Evolutionary conservation across 805 yeast genomes (phyloP).

Genomic region (Ogataea zsoltii): DNA sequence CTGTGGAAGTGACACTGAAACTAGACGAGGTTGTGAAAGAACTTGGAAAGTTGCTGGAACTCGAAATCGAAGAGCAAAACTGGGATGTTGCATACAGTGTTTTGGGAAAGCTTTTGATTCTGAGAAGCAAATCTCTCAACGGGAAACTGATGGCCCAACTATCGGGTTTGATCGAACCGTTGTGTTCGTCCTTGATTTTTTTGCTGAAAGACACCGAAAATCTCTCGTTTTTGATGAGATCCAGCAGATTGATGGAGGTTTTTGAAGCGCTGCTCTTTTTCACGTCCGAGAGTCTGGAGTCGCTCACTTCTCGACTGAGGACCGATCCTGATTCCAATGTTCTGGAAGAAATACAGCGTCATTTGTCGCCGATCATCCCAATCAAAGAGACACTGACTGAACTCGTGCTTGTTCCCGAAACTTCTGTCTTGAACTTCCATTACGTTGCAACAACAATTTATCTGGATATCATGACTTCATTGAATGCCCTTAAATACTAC

Average conservation of each 20-base stretch:
- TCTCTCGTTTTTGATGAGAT: background rate
- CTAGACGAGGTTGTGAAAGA: slow-evolving; percentile 23
- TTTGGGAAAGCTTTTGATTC: slow-evolving; percentile 13
- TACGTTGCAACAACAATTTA: slow-evolving; percentile 12
- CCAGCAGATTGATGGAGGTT: slow-evolving; percentile 7
- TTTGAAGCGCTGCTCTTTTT: slow-evolving; percentile 11
- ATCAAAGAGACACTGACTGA: slow-evolving; percentile 11
- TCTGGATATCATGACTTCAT: slow-evolving; percentile 23
- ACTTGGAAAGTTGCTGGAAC: slow-evolving; percentile 6
- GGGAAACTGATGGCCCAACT: slow-evolving; percentile 7
- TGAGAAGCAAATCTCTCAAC: slow-evolving; percentile 7
- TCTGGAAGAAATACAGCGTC: slow-evolving; percentile 13
- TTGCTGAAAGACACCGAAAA: slow-evolving; percentile 1
- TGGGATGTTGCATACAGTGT: slow-evolving; percentile 6
- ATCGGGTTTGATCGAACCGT: slow-evolving; percentile 5
- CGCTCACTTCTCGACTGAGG: slow-evolving; percentile 10
- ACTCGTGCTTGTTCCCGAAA: background rate
- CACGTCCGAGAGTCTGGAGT: slow-evolving; percentile 17
- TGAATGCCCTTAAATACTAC: slow-evolving; percentile 26
- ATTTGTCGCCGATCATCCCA: slow-evolving; percentile 11
- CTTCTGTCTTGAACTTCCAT: slow-evolving; percentile 8
- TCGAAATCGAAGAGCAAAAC: slow-evolving; percentile 6
- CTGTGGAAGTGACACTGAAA: slow-evolving; percentile 19
- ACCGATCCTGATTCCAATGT: slow-evolving; percentile 14
- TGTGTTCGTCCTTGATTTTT: slow-evolving; percentile 9